Evolutionary conservation across 768 basidiomycete species (phyloP), one percentile per base, ranked within the genome.

Genomic region (Daedalea quercina): DNA sequence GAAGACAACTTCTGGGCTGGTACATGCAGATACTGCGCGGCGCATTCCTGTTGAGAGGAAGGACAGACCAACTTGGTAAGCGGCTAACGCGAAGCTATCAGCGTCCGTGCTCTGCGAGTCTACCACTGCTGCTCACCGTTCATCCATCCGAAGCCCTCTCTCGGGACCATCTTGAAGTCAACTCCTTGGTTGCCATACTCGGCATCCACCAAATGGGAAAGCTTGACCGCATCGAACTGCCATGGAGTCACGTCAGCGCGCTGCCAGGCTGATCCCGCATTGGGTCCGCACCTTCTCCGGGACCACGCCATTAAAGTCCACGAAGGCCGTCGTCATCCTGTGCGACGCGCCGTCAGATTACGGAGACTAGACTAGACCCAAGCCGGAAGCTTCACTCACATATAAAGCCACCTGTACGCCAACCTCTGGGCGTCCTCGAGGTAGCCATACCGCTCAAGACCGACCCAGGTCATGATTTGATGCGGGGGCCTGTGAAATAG

Each of bases 61-160:
- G 22, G 93, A 87, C 42, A 97, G 69, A n/a, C 95, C 95, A 50
- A 97, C 90, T 73, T 97, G 95, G 68, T 93, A 97, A 26, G 94
- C 90, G 59, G 94, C 90, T 93, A 61, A 40, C 54, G 35, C 51
- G 34, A 50, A n/a, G 24, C 8, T 22, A 13, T 46, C 17, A 44
- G 20, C 19, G 28, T 37, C 20, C 23, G 4, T 6, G 7, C 6
- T 40, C 37, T 6, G 13, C 17, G 37, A 15, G 15, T 6, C 15
- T 40, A 19, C 37, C 7, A 31, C 15, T 41, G 1, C 11, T 33
- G 35, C 84, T 55, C 62, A 92, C 91, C 78, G 57, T 95, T 95
- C 89, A 94, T 96, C 95, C 94, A 97, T 9, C 95, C 95, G 65
- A 98, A 99, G 51, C 95, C 95, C 70, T 98, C 95, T 13, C 94